Conservation (phyloP, 768 basidiomycete species). For the Panaeolus papilionaceus region DNA sequence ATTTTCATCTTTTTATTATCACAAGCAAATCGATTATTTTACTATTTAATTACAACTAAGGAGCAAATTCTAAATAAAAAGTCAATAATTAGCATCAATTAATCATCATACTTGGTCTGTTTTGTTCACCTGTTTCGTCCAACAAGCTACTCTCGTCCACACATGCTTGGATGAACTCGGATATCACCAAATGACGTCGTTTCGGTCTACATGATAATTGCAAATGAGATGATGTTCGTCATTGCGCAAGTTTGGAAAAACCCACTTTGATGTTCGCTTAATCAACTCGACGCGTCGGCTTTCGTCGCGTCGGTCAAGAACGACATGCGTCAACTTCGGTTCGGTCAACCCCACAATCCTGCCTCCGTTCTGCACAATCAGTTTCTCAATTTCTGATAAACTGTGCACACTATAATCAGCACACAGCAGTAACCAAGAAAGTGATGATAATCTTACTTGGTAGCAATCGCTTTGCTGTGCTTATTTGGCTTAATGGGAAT, state of each 20-base stretch:
- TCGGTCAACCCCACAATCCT: constrained; percentile 71
- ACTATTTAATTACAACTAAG: constrained; percentile 21
- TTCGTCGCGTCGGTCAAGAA: constrained; percentile 84
- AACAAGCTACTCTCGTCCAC: constrained; percentile 84
- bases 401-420: constrained; percentile 44
- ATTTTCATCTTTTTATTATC: background rate
- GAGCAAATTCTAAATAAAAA: constrained; percentile 31
- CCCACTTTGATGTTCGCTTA: constrained; percentile 74
- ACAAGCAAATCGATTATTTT: background rate
- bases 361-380: constrained; percentile 77
- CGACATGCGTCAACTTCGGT: constrained; percentile 84
- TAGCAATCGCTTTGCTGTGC: constrained; percentile 55
- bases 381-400: constrained; percentile 53
- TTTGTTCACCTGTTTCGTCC: constrained; percentile 76
- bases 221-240: background rate
- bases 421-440: background rate
- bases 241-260: constrained; percentile 15
- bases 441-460: constrained; percentile 48
- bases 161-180: constrained; percentile 80
- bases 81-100: background rate
- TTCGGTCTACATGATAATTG: constrained; percentile 63
- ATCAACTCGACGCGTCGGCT: constrained; percentile 75
- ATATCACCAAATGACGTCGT: constrained; percentile 76
- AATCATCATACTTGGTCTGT: constrained; percentile 26
- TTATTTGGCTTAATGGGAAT: constrained; percentile 60